Evolutionary conservation across 2,329 filamentous ascomycete genomes (phyloP).

Genomic region (Ilyonectria sp.): DNA sequence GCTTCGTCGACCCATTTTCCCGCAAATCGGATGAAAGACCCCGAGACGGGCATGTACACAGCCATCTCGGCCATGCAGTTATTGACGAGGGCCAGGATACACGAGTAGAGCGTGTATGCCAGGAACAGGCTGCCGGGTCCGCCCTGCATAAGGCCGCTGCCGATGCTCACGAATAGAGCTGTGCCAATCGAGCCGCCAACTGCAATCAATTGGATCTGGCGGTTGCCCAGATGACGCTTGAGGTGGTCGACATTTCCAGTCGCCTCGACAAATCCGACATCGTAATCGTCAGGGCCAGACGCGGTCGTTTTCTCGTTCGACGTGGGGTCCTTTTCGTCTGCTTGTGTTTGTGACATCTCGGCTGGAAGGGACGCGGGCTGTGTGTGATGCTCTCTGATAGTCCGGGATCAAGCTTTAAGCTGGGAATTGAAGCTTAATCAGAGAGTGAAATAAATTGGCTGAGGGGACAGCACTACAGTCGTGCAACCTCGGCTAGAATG

Average conservation of each 20-base stretch:
- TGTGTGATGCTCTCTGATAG: background rate
- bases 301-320: background rate
- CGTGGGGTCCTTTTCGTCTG: background rate
- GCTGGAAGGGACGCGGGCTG: background rate
- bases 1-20: conserved; percentile 65
- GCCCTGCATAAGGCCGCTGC: conserved; percentile 57
- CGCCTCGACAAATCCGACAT: conserved; percentile 9
- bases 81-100: conserved; percentile 60
- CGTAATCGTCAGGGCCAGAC: conserved; percentile 1
- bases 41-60: conserved; percentile 59
- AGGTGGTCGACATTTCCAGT: conserved; percentile 19
- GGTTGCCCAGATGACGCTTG: conserved; percentile 20
- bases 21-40: conserved; percentile 62
- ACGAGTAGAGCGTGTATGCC: conserved; percentile 58
- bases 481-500: background rate
- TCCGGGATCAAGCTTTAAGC: background rate
- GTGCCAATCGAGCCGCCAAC: conserved; percentile 67
- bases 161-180: conserved; percentile 42
- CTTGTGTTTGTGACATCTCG: background rate
- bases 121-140: conserved; percentile 58
- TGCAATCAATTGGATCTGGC: conserved; percentile 64
- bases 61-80: conserved; percentile 65
- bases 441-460: background rate
- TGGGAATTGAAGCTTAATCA: background rate
- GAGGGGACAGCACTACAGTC: background rate